Evolutionary conservation across 495 filamentous ascomycete species (phyloP).

Genomic region (Penicillium manginii): DNA sequence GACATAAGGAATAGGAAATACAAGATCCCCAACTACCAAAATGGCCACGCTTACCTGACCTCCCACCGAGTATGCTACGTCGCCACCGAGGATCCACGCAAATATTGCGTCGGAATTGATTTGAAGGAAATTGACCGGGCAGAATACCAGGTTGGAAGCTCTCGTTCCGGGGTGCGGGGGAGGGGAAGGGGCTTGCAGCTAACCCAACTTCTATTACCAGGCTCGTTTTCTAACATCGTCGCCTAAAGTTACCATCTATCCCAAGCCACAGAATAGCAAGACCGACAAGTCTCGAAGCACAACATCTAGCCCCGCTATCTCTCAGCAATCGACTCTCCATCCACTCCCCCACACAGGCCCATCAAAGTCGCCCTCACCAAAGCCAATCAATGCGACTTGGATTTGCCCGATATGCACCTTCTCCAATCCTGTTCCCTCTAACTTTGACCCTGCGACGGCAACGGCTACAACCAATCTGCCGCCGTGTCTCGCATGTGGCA

Average conservation of each 20-base stretch:
- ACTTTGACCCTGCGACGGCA: constrained; percentile 82
- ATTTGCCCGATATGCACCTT: constrained; percentile 96
- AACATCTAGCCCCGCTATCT: constrained; percentile 38
- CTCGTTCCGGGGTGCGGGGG: constrained; percentile 5
- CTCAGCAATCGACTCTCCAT: constrained; percentile 26
- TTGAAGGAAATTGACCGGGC: constrained; percentile 88
- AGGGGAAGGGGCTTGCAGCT: not conserved
- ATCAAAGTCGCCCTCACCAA: constrained; percentile 31
- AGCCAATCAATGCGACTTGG: constrained; percentile 75
- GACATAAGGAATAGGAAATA: constrained; percentile 66
- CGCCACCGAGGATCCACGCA: constrained; percentile 83
- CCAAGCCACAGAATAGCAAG: constrained; percentile 68
- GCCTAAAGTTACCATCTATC: constrained; percentile 84
- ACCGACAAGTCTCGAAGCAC: constrained; percentile 37
- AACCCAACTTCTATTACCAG: constrained; percentile 41
- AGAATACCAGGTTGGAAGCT: constrained; percentile 77
- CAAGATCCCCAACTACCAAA: constrained; percentile 92
- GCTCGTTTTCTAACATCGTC: constrained; percentile 95
- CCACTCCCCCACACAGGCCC: constrained; percentile 20
- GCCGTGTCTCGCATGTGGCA: constrained; percentile 90
- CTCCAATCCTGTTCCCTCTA: constrained; percentile 92
- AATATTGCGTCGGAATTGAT: constrained; percentile 81
- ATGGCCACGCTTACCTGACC: constrained; percentile 94
- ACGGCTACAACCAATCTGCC: constrained; percentile 75
- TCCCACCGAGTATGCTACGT: constrained; percentile 96